Conservation (phyloP, 768 basidiomycete genomes). For the Lactarius sp. region DNA sequence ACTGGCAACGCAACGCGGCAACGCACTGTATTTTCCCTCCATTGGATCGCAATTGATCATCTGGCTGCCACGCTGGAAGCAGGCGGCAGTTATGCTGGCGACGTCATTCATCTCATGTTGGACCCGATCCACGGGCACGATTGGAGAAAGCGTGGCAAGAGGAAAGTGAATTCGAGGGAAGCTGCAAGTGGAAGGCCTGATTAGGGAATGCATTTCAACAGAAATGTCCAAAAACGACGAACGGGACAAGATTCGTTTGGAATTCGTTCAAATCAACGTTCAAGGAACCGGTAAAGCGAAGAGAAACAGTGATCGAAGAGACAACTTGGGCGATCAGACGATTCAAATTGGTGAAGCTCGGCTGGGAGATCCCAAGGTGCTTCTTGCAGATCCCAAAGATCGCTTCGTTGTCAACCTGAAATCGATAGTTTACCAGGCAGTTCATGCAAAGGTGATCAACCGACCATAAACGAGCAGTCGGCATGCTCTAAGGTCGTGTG, state of each 20-base stretch:
- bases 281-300: conserved; percentile 60
- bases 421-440: neutral
- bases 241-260: conserved; percentile 51
- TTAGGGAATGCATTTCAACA: neutral
- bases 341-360: conserved; percentile 61
- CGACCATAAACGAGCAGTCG: conserved; percentile 39
- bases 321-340: conserved; percentile 62
- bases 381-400: conserved; percentile 60
- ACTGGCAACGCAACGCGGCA: neutral
- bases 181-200: conserved; percentile 27
- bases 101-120: conserved; percentile 66
- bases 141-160: conserved; percentile 59
- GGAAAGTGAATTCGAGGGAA: conserved; percentile 67
- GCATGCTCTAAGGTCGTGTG: conserved; percentile 99
- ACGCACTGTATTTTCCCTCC: conserved; percentile 69
- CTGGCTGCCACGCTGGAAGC: conserved; percentile 30
- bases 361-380: conserved; percentile 51
- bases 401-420: conserved; percentile 54
- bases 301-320: conserved; percentile 40
- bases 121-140: conserved; percentile 57
- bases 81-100: conserved; percentile 28
- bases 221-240: conserved; percentile 25
- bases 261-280: conserved; percentile 49
- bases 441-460: conserved; percentile 93
- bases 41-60: conserved; percentile 79